Base-by-base conservation (phyloP, 192 early-diverging fungal genomes). In the Mortierella alpina region DNA sequence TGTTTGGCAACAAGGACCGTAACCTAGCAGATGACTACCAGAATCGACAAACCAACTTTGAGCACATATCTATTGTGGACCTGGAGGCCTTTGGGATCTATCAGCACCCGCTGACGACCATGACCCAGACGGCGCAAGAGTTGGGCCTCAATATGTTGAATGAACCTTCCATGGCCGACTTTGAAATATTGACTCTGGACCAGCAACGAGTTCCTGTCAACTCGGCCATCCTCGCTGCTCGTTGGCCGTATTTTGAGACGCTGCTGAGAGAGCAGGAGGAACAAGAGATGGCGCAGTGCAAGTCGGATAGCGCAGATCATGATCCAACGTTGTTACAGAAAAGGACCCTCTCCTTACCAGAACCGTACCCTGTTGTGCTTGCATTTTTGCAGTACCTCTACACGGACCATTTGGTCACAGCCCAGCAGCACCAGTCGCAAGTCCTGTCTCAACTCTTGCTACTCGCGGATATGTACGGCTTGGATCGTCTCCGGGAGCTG, bases 1-100 rank as follows among this genome's bases (percentile, higher is more conserved):
- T 92, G 11, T 94, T 94, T 83, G 92, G 92, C 14, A 86, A 94
- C 70, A 87, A 81, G 49, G 68, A 78, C 4, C 86, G 92, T 39
- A 87, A 85, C 70, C 75, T 92, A n/a, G 84, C 88, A 13, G 89
- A 92, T 61, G 92, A 94, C 63, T 94, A 94, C 68, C 90, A 92
- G 74, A 87, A 91, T 53, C 88, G 92, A 44, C 91, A 92, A 49
- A 86, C 92, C 46, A 94, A 94, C 66, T 94, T 90, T 85, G 81
- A 87, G 58, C 91, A 94, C 60, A 69, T 92, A 14, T 86, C 90
- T 40, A 83, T 88, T 13, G 86, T 94, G 4, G 89, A 92, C 44
- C 52, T 94, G 68, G 89, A 92, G n/a, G 90, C 92, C 1, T 90
- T 94, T 69, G 92, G 87, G 18, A 83, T 86, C 8, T 88, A 88